phyloP scores from a whole-genome alignment of 306 rosid species.

The Corylus americana region DNA sequence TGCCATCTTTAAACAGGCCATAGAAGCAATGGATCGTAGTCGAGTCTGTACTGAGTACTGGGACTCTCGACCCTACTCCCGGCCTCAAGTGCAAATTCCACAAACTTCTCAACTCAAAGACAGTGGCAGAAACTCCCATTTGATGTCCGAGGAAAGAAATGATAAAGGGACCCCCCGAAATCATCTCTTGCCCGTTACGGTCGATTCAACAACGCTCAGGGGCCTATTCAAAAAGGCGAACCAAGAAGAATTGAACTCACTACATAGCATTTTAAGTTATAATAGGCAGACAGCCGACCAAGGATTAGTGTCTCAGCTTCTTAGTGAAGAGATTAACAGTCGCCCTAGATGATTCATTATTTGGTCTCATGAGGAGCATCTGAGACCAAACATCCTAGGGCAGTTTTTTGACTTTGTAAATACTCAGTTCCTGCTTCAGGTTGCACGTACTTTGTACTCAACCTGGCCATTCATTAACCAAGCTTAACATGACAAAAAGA shows the following conservation, averaged over 20 bases:
- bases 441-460: conserved; percentile 44
- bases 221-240: conserved; percentile 66
- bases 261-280: conserved; percentile 62
- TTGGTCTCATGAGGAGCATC: conserved; percentile 35
- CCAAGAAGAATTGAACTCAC: conserved; percentile 69
- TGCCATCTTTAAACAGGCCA: conserved; percentile 53
- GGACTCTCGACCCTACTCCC: conserved; percentile 96
- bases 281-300: conserved; percentile 46
- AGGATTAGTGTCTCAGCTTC: conserved; percentile 52
- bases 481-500: conserved; percentile 34
- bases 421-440: conserved; percentile 50
- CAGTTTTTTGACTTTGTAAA: conserved; percentile 45
- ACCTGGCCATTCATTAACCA: conserved; percentile 44
- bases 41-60: conserved; percentile 84
- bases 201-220: conserved; percentile 39
- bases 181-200: conserved; percentile 34
- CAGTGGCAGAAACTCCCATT: conserved; percentile 31
- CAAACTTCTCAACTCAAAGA: conserved; percentile 49
- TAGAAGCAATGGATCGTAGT: conserved; percentile 85
- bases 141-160: conserved; percentile 2
- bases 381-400: conserved; percentile 36
- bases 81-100: conserved; percentile 80
- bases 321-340: conserved; percentile 64
- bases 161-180: conserved; percentile 32
- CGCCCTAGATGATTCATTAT: conserved; percentile 49